Evolutionary conservation across 2,329 filamentous ascomycete genomes (phyloP).

Genomic region (Elsinoe arachidis): DNA sequence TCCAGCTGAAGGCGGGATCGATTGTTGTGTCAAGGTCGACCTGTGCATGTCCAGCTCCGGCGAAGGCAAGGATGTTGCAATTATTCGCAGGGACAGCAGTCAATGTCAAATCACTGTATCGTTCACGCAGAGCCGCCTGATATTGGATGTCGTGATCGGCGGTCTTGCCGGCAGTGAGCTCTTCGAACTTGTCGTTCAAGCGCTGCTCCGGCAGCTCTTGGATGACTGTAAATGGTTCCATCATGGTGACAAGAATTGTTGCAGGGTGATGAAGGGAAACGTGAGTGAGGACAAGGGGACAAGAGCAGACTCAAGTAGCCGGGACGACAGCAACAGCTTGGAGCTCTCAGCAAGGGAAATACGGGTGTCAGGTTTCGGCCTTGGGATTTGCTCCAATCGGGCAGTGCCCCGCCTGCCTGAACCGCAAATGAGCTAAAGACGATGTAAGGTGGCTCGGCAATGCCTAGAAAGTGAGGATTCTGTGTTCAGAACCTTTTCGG

Average conservation of each 20-base stretch:
- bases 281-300: not conserved
- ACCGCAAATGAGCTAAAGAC: not conserved
- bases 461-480: not conserved
- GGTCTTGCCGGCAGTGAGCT: slow-evolving; percentile 28
- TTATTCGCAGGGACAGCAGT: slow-evolving; percentile 28
- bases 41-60: slow-evolving; percentile 33
- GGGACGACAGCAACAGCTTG: not conserved
- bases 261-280: not conserved
- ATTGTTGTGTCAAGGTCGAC: slow-evolving; percentile 30
- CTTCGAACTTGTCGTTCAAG: slow-evolving; percentile 30
- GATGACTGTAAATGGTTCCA: slow-evolving; percentile 29
- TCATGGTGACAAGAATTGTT: not conserved
- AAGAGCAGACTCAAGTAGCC: not conserved
- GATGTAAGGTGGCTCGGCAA: not conserved
- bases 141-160: slow-evolving; percentile 35
- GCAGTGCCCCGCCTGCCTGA: not conserved
- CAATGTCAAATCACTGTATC: slow-evolving; percentile 31
- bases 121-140: slow-evolving; percentile 27
- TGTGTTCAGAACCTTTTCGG: not conserved
- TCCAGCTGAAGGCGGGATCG: slow-evolving; percentile 31
- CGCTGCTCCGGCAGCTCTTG: slow-evolving; percentile 21
- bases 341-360: not conserved
- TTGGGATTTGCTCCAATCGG: not conserved
- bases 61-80: slow-evolving; percentile 29
- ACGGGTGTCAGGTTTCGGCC: not conserved